Evolutionary conservation across 177 flowering plant species (phyloP).

Genomic region (Vitis hybrid): DNA sequence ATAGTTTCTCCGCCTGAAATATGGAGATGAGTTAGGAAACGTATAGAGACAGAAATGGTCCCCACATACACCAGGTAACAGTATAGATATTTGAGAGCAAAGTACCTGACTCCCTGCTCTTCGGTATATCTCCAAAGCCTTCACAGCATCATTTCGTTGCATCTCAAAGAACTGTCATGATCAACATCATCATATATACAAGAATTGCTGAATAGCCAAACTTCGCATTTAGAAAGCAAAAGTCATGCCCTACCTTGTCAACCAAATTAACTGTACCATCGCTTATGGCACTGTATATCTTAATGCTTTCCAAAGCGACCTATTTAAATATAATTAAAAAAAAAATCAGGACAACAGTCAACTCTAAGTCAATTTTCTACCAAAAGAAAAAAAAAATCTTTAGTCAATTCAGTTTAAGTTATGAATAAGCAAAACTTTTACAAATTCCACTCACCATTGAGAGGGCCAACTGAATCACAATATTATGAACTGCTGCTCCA

Average conservation of each 20-base stretch:
- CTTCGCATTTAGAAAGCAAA: background rate
- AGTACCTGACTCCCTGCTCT: constrained; percentile 87
- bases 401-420: constrained; percentile 2
- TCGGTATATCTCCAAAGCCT: constrained; percentile 83
- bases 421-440: background rate
- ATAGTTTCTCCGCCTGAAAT: constrained; percentile 76
- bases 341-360: background rate
- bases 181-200: background rate
- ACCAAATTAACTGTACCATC: constrained; percentile 89
- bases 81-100: background rate
- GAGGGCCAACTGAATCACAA: constrained; percentile 79
- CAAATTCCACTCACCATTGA: constrained; percentile 58
- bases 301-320: constrained; percentile 93
- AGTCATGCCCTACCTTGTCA: constrained; percentile 74
- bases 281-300: constrained; percentile 83
- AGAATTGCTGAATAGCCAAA: background rate
- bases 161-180: constrained; percentile 86
- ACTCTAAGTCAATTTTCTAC: background rate
- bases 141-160: constrained; percentile 89
- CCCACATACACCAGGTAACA: background rate
- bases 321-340: constrained; percentile 19
- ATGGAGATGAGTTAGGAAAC: background rate
- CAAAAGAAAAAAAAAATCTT: background rate
- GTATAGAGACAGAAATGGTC: background rate
- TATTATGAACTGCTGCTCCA: constrained; percentile 79